These are phyloP conservation scores for Talaromyces borbonicus DNA, from an alignment of 495 filamentous ascomycete species.

Conservation along the genomic window DNA sequence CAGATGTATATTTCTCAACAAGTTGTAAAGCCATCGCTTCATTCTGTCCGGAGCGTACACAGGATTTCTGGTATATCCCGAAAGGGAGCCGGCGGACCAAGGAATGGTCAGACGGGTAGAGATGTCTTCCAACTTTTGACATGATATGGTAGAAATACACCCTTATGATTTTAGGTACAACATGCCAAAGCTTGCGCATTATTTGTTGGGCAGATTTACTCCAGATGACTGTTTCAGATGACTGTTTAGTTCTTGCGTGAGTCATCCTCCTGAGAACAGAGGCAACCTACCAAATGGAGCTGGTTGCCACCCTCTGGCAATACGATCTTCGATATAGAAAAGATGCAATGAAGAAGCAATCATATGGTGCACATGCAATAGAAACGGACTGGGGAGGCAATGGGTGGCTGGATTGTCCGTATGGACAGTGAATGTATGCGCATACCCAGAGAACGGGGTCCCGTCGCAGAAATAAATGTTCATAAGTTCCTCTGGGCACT, in stretches of 20 bases:
- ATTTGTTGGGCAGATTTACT: not conserved
- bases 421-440: conserved; percentile 1
- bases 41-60: conserved; percentile 8
- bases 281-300: conserved; percentile 1
- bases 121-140: not conserved
- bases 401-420: not conserved
- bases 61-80: conserved; percentile 13
- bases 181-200: not conserved
- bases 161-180: conserved; percentile 1
- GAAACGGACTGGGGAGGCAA: conserved; percentile 6
- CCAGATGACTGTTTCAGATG: not conserved
- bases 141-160: conserved; percentile 2
- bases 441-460: not conserved
- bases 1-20: conserved; percentile 14
- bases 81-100: conserved; percentile 12
- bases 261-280: not conserved
- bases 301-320: not conserved
- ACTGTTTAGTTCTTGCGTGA: conserved; percentile 1
- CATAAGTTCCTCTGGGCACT: not conserved
- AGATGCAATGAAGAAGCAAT: conserved; percentile 10
- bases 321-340: conserved; percentile 6
- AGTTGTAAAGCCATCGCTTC: conserved; percentile 13
- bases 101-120: not conserved
- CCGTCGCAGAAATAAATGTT: not conserved
- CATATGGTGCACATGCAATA: conserved; percentile 8